Base-by-base conservation (phyloP, 176 grass and related monocot species). In the Zoysia pacifica region DNA sequence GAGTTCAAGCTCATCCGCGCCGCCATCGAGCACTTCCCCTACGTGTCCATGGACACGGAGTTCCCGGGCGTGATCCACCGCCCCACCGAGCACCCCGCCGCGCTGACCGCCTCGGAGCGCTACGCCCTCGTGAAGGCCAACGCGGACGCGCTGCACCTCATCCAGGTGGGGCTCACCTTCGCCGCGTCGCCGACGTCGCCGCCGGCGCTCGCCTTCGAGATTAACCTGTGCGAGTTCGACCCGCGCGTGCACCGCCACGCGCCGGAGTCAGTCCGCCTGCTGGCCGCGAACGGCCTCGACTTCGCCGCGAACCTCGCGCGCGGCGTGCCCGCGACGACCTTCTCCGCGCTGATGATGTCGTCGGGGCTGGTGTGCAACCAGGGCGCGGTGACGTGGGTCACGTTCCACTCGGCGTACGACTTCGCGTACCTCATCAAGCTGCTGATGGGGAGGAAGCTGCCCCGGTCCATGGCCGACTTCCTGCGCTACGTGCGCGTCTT, bases 211-310 rank as follows among this genome's bases (percentile, higher is more conserved):
- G 90, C 86, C 14, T 99, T 93, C 92, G 79, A 99, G 54, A 82
- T 99, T 79, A 99, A 99, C 89, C 93, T 99, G 44, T 35, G 47
- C 12, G 96, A 99, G 73, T 99, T 99, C 84, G 92, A 99, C 75
- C 90, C 70, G 70, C 77, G 52, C 43, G 47, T 87, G 5, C 90
- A 99, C 79, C 88, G 74, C 44, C 86, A 93, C 81, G 68, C 90
- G 1, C 86, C 92, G 0, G 88, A 87, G 0, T 99, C 96, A 0
- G 12, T 99, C 44, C 37, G 46, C 14, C 80, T 99, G 2, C 83
- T 99, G 15, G 70, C 70, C 37, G 8, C 50, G 6, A 84, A 84
- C 75, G 96, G 96, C 16, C 36, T 99, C 46, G 96, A 99, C 80
- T 80, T 99, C 3, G 90, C 88, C 1, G 81, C 74, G 18, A 83